These are phyloP conservation scores for Corylus americana DNA, from an alignment of 306 rosid species.

Conservation along the genomic window DNA sequence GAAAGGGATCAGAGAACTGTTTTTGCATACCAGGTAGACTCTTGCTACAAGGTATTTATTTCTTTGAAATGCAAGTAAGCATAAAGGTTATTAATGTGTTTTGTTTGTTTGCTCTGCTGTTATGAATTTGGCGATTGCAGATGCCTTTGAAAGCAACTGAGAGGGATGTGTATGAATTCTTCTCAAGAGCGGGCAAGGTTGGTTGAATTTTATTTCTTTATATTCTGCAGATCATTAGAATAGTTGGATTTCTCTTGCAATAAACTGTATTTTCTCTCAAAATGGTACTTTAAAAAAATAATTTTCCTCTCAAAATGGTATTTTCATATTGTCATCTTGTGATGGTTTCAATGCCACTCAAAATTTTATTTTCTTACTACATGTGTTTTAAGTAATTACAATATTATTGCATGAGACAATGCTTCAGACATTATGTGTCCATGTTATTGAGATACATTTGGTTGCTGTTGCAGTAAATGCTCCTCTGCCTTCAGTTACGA, in stretches of 20 bases:
- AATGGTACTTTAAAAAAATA: neutral
- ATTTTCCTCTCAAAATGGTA: neutral
- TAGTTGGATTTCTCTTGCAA: neutral
- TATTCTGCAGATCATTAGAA: neutral
- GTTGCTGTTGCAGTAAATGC: constrained; percentile 53
- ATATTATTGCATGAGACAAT: constrained; percentile 27
- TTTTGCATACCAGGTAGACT: constrained; percentile 90
- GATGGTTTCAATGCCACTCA: constrained; percentile 11
- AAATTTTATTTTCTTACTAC: constrained; percentile 4
- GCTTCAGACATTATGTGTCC: constrained; percentile 30
- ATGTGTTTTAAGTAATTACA: constrained; percentile 12
- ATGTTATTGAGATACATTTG: constrained; percentile 42
- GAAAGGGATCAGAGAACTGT: constrained; percentile 99
- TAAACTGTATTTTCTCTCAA: neutral
- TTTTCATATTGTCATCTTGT: constrained; percentile 13
- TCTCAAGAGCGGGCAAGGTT: constrained; percentile 99
- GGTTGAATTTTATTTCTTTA: constrained; percentile 26
- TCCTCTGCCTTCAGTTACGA: constrained; percentile 57
- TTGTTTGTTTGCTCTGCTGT: constrained; percentile 19
- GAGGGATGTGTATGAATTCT: constrained; percentile 88
- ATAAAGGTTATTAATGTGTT: constrained; percentile 6
- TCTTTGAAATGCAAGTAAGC: constrained; percentile 2
- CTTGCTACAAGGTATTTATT: neutral
- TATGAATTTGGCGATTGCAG: constrained; percentile 46
- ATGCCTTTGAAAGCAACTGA: constrained; percentile 98